Evolutionary conservation across 225 moss, liverwort and hornwort genomes (phyloP), one percentile per base, ranked within the genome.

Genomic region (Thuidium tamariscinum): DNA sequence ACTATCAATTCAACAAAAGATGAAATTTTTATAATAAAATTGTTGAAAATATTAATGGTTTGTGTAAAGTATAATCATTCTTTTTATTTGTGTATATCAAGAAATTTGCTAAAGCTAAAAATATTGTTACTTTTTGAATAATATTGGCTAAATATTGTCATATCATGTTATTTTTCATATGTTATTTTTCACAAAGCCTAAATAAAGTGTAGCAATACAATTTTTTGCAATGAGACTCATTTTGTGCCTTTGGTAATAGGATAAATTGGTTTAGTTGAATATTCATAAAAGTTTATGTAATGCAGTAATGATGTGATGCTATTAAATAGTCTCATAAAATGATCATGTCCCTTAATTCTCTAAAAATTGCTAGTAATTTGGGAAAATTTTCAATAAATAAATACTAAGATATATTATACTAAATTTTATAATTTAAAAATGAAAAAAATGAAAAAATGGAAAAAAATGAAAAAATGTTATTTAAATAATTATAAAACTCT

Each of bases 281-380:
- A 16, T 30, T 29, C 1, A 16, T 1, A 26, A 2, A 34, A 64
- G n/a, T n/a, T n/a, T 5, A 20, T 9, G 23, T 29, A 2, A 9
- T 4, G n/a, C n/a, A n/a, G n/a, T 44, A 10, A 42, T 26, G 2
- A 15, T 42, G 0, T 17, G 17, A 11, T 30, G 1, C 3, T 72
- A 72, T 6, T 44, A 17, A 30, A 30, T 11, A 11, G 6, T 72
- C 29, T 46, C 10, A 29, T 29, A 0, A 46, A 0, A 17, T 72
- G 44, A 46, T 18, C 6, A 46, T 18, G 2, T 30, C 3, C 1
- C 2, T 29, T 2, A 44, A 29, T 2, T 5, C 0, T 5, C 13
- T 8, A 10, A 18, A 30, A 9, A 17, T 4, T 0, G 0, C 13
- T 29, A 1, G 11, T 10, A 3, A n/a, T 19, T 30, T 48, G 32